Conservation (phyloP, 1,284 basidiomycete species). For the Microbotryomycetes sp. region DNA sequence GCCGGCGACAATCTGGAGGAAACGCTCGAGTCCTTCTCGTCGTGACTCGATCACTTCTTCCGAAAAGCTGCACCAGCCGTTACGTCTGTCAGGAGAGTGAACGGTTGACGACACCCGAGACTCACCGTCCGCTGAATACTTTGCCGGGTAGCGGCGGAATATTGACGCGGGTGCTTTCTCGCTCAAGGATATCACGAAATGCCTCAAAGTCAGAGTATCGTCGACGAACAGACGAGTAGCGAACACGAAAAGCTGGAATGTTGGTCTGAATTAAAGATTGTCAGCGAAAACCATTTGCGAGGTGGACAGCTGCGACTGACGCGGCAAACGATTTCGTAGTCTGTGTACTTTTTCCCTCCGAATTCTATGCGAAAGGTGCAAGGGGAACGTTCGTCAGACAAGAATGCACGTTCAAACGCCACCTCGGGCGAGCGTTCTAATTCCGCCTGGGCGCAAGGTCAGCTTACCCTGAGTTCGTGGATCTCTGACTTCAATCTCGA, state of each 20-base stretch:
- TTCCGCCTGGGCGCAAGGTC: background rate
- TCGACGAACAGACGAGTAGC: slow-evolving; percentile 85
- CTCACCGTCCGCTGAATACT: slow-evolving; percentile 43
- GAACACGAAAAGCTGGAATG: slow-evolving; percentile 96
- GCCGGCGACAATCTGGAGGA: slow-evolving; percentile 91
- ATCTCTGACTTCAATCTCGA: slow-evolving; percentile 96
- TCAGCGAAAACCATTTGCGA: background rate
- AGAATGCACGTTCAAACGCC: background rate
- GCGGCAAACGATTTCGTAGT: slow-evolving; percentile 98
- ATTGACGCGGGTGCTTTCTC: slow-evolving; percentile 93
- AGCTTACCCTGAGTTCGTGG: slow-evolving; percentile 87
- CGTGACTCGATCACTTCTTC: slow-evolving; percentile 93
- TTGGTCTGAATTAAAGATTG: slow-evolving; percentile 62
- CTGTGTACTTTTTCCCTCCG: slow-evolving; percentile 96
- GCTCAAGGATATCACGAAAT: slow-evolving; percentile 94
- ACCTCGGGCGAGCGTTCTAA: background rate
- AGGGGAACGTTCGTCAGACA: background rate
- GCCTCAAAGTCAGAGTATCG: slow-evolving; percentile 99
- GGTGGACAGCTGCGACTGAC: slow-evolving; percentile 46
- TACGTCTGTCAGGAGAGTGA: background rate
- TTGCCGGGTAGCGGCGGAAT: slow-evolving; percentile 96
- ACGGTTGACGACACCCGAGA: background rate
- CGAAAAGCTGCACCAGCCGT: slow-evolving; percentile 63
- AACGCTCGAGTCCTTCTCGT: slow-evolving; percentile 88
- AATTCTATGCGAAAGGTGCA: slow-evolving; percentile 58